Percentiles rank a stretch among this genome's conserved stretches.
Evolutionary conservation across 768 basidiomycete genomes (phyloP).

Genomic region (Harrya chromipes): DNA sequence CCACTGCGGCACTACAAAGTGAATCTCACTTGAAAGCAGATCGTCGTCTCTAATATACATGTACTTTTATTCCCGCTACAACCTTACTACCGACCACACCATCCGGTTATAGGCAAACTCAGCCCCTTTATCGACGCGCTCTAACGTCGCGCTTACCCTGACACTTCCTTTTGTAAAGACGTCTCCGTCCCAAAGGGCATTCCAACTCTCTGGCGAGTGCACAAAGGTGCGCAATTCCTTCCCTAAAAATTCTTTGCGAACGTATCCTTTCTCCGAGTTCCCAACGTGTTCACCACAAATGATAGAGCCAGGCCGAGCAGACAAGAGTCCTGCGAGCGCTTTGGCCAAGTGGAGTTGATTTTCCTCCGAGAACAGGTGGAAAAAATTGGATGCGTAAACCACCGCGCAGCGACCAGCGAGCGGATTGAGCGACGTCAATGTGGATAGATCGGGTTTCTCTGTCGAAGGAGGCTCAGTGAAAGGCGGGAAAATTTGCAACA

Average conservation of each 20-base stretch:
- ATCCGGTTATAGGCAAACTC: conserved; percentile 4
- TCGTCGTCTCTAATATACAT: background rate
- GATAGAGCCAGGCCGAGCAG: conserved; percentile 28
- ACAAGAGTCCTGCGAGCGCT: conserved; percentile 28
- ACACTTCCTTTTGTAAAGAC: conserved; percentile 27
- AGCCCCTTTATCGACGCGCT: background rate
- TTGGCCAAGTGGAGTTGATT: conserved; percentile 29
- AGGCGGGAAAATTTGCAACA: conserved; percentile 37
- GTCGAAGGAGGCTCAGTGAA: conserved; percentile 24
- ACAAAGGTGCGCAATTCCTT: conserved; percentile 19
- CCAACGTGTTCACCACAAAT: conserved; percentile 30
- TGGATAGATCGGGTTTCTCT: conserved; percentile 26
- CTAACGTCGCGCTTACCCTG: conserved; percentile 1
- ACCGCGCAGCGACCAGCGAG: conserved; percentile 48
- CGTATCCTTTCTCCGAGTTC: background rate
- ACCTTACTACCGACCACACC: conserved; percentile 27
- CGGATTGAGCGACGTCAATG: conserved; percentile 43
- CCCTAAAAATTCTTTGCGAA: background rate
- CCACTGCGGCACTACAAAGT: no score
- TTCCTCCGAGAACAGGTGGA: conserved; percentile 36
- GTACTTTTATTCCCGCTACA: conserved; percentile 4
- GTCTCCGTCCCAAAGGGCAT: conserved; percentile 36
- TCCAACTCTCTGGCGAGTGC: conserved; percentile 36
- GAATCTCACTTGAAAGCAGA: no score
- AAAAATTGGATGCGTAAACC: conserved; percentile 49